Base-by-base conservation (phyloP, 202 grass and related monocot species). In the Bolboschoenoplectus hybrid region DNA sequence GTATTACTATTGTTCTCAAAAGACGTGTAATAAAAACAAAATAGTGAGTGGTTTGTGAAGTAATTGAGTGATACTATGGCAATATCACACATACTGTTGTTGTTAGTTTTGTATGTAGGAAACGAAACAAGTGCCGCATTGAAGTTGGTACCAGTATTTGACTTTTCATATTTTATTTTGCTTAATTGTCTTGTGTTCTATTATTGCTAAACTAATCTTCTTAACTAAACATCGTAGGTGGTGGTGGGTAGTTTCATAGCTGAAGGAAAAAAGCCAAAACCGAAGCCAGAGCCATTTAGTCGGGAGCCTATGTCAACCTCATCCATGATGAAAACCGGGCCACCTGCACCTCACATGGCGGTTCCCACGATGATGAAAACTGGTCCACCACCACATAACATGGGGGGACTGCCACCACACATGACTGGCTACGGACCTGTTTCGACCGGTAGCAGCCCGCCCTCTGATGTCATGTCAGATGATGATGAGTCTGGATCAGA, bases 231-330 rank as follows among this genome's bases (percentile, higher is more conserved):
- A 50, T 56, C 39, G 3, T 82, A 97, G 94, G 94, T 97, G 46
- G 94, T 97, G 1, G 91, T 97, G 17, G 94, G 90, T 49, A 97
- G 94, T 80, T 97, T 97, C 86, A 94, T 97, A n/a, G 91, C 91
- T 2, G 95, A 91, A 89, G 95, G 89, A 2, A 97, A 97, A 60
- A 97, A 94, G 72, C 87, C 95, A 2, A 97, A 97, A 63, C 91
- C 89, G 9, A 68, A 67, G 63, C 85, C 85, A 1, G 95, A 97
- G 19, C 62, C 89, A 74, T 81, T 89, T 36, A 97, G 85, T 81
- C 85, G 86, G 12, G 92, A 97, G 75, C 91, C 91, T 5, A 88
- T 92, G 81, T 85, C 87, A 0, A 89, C 82, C 3, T 89, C 94
- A 78, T 6, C 88, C 86, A 53, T 67, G 61, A 82, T 82, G 61